Evolutionary conservation across 2,329 filamentous ascomycete genomes (phyloP).

Genomic region (Ophiostoma sp.): DNA sequence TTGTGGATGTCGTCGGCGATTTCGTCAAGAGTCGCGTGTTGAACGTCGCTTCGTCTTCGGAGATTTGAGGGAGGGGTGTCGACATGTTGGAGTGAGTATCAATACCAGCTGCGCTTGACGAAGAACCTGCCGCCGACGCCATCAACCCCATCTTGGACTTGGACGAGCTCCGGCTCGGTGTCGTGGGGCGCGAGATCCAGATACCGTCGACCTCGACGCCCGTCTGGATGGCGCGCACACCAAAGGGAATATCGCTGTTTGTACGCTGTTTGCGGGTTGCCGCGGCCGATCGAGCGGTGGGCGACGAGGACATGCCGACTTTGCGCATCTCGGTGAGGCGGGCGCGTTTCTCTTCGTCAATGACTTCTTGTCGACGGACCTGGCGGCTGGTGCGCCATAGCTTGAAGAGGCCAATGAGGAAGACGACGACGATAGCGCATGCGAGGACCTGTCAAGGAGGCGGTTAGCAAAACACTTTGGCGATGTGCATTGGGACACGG

Average conservation of each 20-base stretch:
- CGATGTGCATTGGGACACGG: slow-evolving; percentile 11
- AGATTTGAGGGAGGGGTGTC: slow-evolving; percentile 30
- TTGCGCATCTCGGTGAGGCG: slow-evolving; percentile 55
- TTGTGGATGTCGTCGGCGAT: not conserved
- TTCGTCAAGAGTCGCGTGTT: not conserved
- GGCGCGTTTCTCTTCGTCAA: slow-evolving; percentile 65
- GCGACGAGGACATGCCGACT: slow-evolving; percentile 49
- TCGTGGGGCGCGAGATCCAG: slow-evolving; percentile 63
- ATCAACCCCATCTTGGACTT: slow-evolving; percentile 27
- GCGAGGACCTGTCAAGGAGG: slow-evolving; percentile 63
- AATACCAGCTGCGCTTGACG: not conserved
- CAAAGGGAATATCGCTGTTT: slow-evolving; percentile 73
- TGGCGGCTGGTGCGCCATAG: slow-evolving; percentile 61
- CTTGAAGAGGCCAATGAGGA: slow-evolving; percentile 67
- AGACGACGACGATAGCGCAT: slow-evolving; percentile 68
- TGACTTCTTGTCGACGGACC: slow-evolving; percentile 58
- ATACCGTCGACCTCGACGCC: slow-evolving; percentile 85
- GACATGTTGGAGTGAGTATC: slow-evolving; percentile 26
- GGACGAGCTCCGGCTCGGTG: slow-evolving; percentile 36
- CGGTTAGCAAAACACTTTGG: not conserved
- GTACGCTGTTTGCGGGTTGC: slow-evolving; percentile 36
- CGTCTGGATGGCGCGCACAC: slow-evolving; percentile 78
- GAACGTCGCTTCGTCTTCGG: slow-evolving; percentile 23
- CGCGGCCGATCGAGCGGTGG: not conserved
- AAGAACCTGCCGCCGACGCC: too few relatives aligned